Conservation (phyloP, 2,329 filamentous ascomycete species). For the Xenoacremonium recifei region DNA sequence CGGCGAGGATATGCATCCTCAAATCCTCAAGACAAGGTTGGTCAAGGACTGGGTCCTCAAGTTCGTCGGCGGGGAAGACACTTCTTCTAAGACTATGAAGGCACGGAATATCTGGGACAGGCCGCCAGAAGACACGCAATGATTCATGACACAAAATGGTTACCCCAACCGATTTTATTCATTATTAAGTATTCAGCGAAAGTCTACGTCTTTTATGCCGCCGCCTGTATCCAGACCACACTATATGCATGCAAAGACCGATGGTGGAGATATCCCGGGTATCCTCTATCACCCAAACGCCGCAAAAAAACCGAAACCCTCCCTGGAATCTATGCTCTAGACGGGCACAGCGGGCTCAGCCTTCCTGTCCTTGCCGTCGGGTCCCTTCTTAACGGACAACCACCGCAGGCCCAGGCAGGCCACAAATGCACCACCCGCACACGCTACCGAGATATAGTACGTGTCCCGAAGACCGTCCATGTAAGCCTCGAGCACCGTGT, state of each 20-base stretch:
- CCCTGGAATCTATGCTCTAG: constrained; percentile 8
- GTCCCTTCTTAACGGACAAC: constrained; percentile 52
- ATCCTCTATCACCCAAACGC: constrained; percentile 25
- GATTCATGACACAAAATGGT: constrained; percentile 3
- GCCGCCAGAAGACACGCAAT: constrained; percentile 42
- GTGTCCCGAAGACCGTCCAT: constrained; percentile 48
- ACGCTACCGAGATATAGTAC: constrained; percentile 52
- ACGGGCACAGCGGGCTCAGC: constrained; percentile 24
- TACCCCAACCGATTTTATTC: background rate
- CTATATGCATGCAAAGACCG: no score
- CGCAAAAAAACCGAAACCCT: constrained; percentile 5
- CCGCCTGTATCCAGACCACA: no score
- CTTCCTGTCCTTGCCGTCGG: constrained; percentile 25
- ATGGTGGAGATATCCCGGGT: constrained; percentile 24
- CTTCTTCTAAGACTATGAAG: constrained; percentile 5
- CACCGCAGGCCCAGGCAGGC: constrained; percentile 45
- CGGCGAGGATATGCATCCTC: constrained; percentile 37
- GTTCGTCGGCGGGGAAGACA: constrained; percentile 56
- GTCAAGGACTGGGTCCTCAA: constrained; percentile 74
- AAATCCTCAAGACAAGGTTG: constrained; percentile 61
- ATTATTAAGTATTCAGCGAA: no score
- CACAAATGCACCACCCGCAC: constrained; percentile 45
- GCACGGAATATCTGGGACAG: constrained; percentile 34
- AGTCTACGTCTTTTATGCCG: background rate
- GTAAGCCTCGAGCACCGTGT: constrained; percentile 47